Base-by-base conservation (phyloP, 1,284 basidiomycete genomes). In the Apiotrichum laibachii region DNA sequence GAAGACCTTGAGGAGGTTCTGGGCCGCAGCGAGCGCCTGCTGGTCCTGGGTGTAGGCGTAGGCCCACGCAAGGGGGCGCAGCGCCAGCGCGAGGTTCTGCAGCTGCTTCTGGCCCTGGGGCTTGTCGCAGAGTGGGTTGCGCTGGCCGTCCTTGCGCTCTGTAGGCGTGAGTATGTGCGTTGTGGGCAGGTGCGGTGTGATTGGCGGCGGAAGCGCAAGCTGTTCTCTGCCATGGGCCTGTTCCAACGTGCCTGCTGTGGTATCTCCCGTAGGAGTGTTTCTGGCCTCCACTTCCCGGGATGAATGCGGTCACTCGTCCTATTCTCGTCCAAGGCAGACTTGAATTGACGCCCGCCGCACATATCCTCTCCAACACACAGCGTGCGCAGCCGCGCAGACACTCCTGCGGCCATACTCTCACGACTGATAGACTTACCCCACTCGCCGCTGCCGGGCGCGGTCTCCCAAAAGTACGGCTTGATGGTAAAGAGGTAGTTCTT, bases 391-490 rank as follows among this genome's bases (percentile, higher is more conserved):
- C 37, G 16, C 10, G 5, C 37, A 12, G 11, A 3, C 16, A 16
- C 11, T 5, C 11, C 37, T 16, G 12, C 37, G 4, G 11, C 12
- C 5, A 6, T 19, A 44, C 6, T 19, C 43, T 16, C 40, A 42
- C 15, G 12, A 5, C 31, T 12, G 22, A 31, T 3, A 31, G 1
- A 53, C 68, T 63, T 45, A 69, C 68, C 69, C 67, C 67, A 73
- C 16, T 56, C 51, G 0, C 68, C 66, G 21, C 52, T 48, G 6
- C 61, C 61, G 11, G 65, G 60, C 35, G 55, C 33, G 9, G 43
- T 49, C 42, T 64, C 63, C 72, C 72, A 74, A 51, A 55, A 69
- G 58, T 74, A 69, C 12, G 72, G 72, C 53, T 65, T 65, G 9
- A 71, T 59, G 11, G 67, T 64, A 54, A 67, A 72, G 16, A 74